Base-by-base conservation (phyloP, 805 yeast species). In the Pichia paraexigua region DNA sequence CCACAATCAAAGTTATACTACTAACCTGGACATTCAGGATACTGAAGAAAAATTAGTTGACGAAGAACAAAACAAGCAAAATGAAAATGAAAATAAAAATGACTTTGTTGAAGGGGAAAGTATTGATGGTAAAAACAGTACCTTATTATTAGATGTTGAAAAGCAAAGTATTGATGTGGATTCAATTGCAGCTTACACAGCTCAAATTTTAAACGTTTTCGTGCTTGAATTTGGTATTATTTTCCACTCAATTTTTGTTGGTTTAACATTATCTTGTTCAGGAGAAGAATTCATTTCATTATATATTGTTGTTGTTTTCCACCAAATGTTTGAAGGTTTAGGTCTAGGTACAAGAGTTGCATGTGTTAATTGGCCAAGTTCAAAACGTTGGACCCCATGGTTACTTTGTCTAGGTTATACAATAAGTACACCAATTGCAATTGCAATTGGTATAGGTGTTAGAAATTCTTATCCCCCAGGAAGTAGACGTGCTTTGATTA, bases 241-340 rank as follows among this genome's bases (percentile, higher is more conserved):
- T 32, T 85, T 87, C 73, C 96, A 88, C 67, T 88, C 95, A 3
- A 78, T 88, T 3, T 86, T 88, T 60, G 77, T 88, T 51, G 96
- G 96, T 25, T 71, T 88, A 48, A 76, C 94, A 0, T 71, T 87
- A 45, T 87, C 94, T 1, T 85, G 85, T 18, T 73, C 94, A 5
- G 94, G 91, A 46, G 84, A 79, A 2, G 92, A 85, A 63, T 87
- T 87, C 63, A 77, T 72, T 53, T 77, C 87, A 7, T 70, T 87
- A 47, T 87, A 84, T 65, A 76, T 84, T 55, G 96, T 77, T n/a
- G 56, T 77, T 43, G 78, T 82, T 5, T 81, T 80, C 73, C 90
- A 88, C 64, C 96, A 87, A 67, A 73, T 82, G 72, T 87, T 87
- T 62, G 96, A 87, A 69, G 96, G 95, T 47, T 73, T 88, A 46